Evolutionary conservation across 2,329 filamentous ascomycete species (phyloP), one percentile per base, ranked within the genome.

Genomic region (Berkeleyomyces rouxiae): DNA sequence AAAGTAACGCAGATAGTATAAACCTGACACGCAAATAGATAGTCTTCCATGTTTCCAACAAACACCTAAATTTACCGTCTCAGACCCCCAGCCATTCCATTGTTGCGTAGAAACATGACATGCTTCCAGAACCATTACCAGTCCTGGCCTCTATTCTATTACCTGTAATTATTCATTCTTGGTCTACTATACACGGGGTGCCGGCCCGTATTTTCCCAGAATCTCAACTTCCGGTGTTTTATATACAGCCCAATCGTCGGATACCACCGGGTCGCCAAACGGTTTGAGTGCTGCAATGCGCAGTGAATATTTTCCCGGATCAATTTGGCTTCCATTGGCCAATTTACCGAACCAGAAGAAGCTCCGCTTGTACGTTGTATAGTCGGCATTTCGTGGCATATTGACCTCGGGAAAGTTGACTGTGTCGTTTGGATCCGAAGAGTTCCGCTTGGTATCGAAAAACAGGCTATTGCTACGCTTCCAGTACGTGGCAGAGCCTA

Each of bases 401-500:
- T 62, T 62, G 42, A 37, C 16, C 47, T 62, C 57, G 2, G 63
- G 63, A 46, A 65, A 65, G 4, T 59, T n/a, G 11, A 60, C 7
- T 2, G 58, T 43, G 13, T 62, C 61, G 40, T 61, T 39, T 0
- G 59, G 58, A 11, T 59, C 43, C 1, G 55, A 61, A n/a, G 44
- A 57, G 33, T 58, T 49, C 31, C 2, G 33, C 4, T 23, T 39
- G 7, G 49, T 37, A 40, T 63, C 53, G 31, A 63, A 65, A 51
- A 49, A 61, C 43, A 57, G 40, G 36, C 23, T 13, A 10, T 44
- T 58, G 47, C 60, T 62, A 7, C n/a, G 13, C 5, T 51, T 40
- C 63, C 63, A 65, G 11, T 66, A 68, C 64, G 66, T 49, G 3
- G 74, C 74, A 1, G 75, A 73, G 23, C 77, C 76, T 58, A 79